phyloP scores from a whole-genome alignment of 1,284 basidiomycete species.

The Trametes hirsuta region DNA sequence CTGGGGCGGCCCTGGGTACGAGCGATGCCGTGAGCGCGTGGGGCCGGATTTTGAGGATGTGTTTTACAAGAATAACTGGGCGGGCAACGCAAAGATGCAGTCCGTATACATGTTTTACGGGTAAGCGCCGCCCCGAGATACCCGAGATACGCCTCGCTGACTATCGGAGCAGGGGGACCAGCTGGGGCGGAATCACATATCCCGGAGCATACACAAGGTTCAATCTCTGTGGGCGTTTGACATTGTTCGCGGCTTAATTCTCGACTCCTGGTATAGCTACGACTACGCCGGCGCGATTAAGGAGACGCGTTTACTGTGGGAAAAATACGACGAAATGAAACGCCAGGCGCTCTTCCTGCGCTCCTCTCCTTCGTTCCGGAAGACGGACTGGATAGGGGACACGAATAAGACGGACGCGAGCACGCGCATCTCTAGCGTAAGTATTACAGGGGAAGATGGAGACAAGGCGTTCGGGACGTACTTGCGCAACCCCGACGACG shows the following conservation, averaged over 20 bases:
- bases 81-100: conserved; percentile 74
- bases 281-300: conserved; percentile 71
- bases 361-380: conserved; percentile 73
- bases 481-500: conserved; percentile 68
- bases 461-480: conserved; percentile 58
- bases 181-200: conserved; percentile 77
- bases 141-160: neutral
- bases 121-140: conserved; percentile 35
- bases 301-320: conserved; percentile 69
- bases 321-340: conserved; percentile 77
- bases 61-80: conserved; percentile 76
- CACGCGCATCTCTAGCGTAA: conserved; percentile 46
- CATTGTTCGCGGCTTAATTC: conserved; percentile 17
- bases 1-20: conserved; percentile 70
- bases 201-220: conserved; percentile 60
- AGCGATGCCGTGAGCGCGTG: conserved; percentile 57
- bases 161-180: conserved; percentile 62
- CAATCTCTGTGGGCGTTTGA: neutral
- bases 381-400: conserved; percentile 75
- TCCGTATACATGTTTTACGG: conserved; percentile 83
- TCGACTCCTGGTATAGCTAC: conserved; percentile 39
- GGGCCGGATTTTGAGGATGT: conserved; percentile 75
- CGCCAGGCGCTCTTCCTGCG: conserved; percentile 75
- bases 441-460: conserved; percentile 44
- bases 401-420: conserved; percentile 32